Evolutionary conservation across 306 rosid genomes (phyloP).

Genomic region (Senna tora): DNA sequence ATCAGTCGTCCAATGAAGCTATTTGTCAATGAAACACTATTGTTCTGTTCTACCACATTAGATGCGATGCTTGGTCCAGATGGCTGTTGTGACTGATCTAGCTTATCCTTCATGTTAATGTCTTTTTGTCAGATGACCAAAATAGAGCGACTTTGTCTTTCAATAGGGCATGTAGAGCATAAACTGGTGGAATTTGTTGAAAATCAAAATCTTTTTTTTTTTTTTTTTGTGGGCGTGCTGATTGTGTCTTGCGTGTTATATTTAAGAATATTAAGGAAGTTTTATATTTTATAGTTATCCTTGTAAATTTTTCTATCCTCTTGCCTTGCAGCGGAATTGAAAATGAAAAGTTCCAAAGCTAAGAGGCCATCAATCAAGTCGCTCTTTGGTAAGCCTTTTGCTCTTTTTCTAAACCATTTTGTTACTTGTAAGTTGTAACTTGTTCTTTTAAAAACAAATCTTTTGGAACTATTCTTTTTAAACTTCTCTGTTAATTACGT

Average conservation of each 20-base stretch:
- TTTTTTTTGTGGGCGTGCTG: background rate
- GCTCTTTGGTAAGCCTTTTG: constrained; percentile 65
- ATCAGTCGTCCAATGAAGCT: background rate
- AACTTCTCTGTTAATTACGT: background rate
- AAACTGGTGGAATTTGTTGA: background rate
- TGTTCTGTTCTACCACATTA: background rate
- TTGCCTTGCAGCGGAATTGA: constrained; percentile 69
- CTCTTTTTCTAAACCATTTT: background rate
- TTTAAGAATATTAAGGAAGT: background rate
- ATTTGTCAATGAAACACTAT: background rate
- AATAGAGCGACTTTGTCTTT: background rate
- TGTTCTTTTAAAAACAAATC: background rate
- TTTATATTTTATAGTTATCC: background rate
- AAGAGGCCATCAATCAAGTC: constrained; percentile 82
- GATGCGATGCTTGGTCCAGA: background rate
- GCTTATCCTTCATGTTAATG: background rate
- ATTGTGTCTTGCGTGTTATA: background rate
- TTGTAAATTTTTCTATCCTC: constrained; percentile 24
- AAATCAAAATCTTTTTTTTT: background rate
- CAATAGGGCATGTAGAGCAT: background rate
- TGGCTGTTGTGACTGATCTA: too few species aligned
- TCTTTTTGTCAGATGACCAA: background rate
- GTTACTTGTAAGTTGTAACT: background rate
- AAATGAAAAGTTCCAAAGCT: constrained; percentile 71
- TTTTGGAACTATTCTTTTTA: background rate